These are phyloP conservation scores for Boletus calvinii DNA, from an alignment of 1,284 basidiomycete genomes.

Conservation along the genomic window DNA sequence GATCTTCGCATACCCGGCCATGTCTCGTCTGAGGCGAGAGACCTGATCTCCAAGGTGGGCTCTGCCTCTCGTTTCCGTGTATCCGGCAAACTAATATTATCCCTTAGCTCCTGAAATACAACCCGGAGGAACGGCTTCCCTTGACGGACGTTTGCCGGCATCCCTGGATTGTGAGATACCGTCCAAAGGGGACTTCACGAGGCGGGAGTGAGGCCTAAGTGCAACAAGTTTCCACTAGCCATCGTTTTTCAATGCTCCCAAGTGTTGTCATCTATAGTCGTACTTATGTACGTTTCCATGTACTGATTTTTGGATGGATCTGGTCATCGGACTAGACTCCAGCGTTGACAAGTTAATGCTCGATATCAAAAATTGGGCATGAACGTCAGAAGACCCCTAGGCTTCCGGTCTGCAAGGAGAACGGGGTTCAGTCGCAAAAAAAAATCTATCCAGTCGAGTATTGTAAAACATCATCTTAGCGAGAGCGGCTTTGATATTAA, in stretches of 20 bases:
- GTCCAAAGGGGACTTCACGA: constrained; percentile 40
- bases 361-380: neutral
- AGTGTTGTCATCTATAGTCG: constrained; percentile 11
- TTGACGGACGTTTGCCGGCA: constrained; percentile 81
- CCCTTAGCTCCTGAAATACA: constrained; percentile 81
- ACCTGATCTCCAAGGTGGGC: constrained; percentile 60
- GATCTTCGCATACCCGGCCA: constrained; percentile 75
- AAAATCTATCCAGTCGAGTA: neutral
- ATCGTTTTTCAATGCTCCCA: neutral
- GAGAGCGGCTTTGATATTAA: constrained; percentile 11
- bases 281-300: constrained; percentile 14
- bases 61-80: constrained; percentile 17
- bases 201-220: constrained; percentile 26
- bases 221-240: neutral
- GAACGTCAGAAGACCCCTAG: no score
- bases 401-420: no score
- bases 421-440: neutral
- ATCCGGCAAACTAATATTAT: constrained; percentile 24
- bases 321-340: no score
- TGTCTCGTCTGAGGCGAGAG: constrained; percentile 65
- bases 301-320: constrained; percentile 9
- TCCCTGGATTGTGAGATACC: constrained; percentile 91
- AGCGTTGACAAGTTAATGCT: neutral
- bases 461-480: neutral
- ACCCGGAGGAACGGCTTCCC: constrained; percentile 81